Evolutionary conservation across 352 stramenopile species (phyloP), one percentile per base, ranked within the genome.

Genomic region (Pythium coloratum): DNA sequence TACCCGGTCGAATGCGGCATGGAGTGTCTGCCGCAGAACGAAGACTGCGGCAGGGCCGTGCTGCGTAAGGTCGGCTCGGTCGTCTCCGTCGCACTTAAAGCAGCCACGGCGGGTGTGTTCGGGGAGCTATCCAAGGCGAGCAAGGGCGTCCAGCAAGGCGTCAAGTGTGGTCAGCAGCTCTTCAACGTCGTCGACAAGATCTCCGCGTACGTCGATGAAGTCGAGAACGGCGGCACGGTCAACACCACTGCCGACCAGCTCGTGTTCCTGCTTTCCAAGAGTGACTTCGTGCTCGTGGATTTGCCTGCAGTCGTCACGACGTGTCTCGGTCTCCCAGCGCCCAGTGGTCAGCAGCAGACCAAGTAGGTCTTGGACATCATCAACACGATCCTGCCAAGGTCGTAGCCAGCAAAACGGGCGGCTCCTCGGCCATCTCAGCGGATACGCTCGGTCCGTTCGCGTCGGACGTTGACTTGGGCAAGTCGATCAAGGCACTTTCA

Each of bases 11-110:
- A 74, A n/a, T 90, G 81, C 44, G 78, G 65, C n/a, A 59, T 83
- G 65, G 77, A 88, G 49, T 90, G 79, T 40, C 73, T 89, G 47
- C 81, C 75, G n/a, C 76, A 86, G 62, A 89, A 86, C 63, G 69
- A 77, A 26, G 78, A 87, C 61, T 89, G 76, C 56, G 71, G 71
- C 18, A 70, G 82, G n/a, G 75, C 76, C 56, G 70, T 88, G n/a
- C 18, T 76, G 40, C 65, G 55, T 40, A 82, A 85, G 64, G 71
- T 84, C n/a, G 66, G 58, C 2, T 69, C 73, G 64, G 71, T 84
- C n/a, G 66, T 55, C 2, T 69, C 73, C 54, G 70, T 74, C 6
- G 73, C 73, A 18, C 55, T 88, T 20, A 76, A 73, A 58, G 71
- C 56, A 10, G 75, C 77, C 3, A 81, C 76, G 0, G 68, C 70